Evolutionary conservation across 495 filamentous ascomycete genomes (phyloP), one percentile per base, ranked within the genome.

Genomic region (Amniculicola lignicola): DNA sequence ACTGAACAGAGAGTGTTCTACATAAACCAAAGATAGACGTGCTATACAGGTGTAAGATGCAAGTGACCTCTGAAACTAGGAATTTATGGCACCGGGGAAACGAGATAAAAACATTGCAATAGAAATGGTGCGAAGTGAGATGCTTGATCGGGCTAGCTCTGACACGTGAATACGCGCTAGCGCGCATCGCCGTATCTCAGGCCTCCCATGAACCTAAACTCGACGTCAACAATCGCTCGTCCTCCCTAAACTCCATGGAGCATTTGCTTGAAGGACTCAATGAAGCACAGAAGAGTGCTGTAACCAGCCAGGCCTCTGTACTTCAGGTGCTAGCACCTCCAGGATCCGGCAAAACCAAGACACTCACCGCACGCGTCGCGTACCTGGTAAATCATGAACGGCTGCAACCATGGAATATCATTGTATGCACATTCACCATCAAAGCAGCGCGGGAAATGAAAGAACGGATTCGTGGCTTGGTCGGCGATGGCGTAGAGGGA

Each of bases 381-480:
- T 95, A 94, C 76, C 81, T 97, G n/a, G 81, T 99, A 43, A 78
- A 82, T n/a, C 76, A 87, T 59, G 74, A 87, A 58, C 80, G 83
- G 25, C 83, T 89, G 63, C 82, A 82, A 36, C 91, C 94, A 61
- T 85, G 89, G 75, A 93, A 97, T 76, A 82, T 99, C 67, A 84
- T 99, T 38, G 94, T 95, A 51, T 92, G 92, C 55, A 99, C 94
- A 0, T 99, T 99, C 67, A 99, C 94, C 2, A 88, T 95, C 68
- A 99, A 97, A 69, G 93, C 93, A 3, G 88, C 93, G 15, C 83
- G 87, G 15, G 94, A 99, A 71, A 99, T 99, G 94, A 89, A 89
- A 55, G 82, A 89, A 63, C 81, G 94, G 21, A 84, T 99, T 28
- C 82, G 84, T 0, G 83, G 81, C 54, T 75, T 93, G 11, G 76